A percentile compares a stretch with the other conserved stretches of the same genome.
Conservation (phyloP, 495 filamentous ascomycete genomes). For the Hypoxylon fuscum region DNA sequence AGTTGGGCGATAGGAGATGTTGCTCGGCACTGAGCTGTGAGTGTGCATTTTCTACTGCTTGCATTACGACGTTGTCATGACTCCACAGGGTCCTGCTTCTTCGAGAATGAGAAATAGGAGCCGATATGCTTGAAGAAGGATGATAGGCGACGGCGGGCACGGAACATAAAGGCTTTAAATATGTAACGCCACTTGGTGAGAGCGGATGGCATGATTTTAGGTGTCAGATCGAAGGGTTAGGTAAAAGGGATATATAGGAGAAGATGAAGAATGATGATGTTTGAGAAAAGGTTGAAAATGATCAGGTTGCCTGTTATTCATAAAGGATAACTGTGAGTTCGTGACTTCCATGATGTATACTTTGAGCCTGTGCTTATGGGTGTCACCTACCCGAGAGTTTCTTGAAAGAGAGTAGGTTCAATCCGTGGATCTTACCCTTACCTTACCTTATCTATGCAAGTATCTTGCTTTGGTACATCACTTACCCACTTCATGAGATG, state of each 20-base stretch:
- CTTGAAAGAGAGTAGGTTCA: too few relatives aligned
- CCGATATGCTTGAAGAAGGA: conserved; percentile 22
- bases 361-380: too few relatives aligned
- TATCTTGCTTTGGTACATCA: too few relatives aligned
- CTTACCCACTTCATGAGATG: too few relatives aligned
- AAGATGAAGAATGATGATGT: conserved; percentile 9
- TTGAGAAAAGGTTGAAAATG: conserved; percentile 3
- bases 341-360: too few relatives aligned
- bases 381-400: too few relatives aligned
- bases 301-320: neutral
- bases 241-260: neutral
- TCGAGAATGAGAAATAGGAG: conserved; percentile 15
- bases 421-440: too few relatives aligned
- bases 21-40: conserved; percentile 7
- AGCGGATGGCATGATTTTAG: conserved; percentile 25
- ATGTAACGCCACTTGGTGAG: conserved; percentile 34
- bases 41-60: conserved; percentile 16
- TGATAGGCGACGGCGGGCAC: conserved; percentile 21
- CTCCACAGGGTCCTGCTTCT: conserved; percentile 17
- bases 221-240: neutral
- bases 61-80: conserved; percentile 29
- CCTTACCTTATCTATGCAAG: too few relatives aligned
- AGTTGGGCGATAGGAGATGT: conserved; percentile 23
- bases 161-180: conserved; percentile 26
- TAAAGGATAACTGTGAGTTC: too few relatives aligned